Conservation (phyloP, 768 basidiomycete genomes). For the Holtermanniella nyarrowii region DNA sequence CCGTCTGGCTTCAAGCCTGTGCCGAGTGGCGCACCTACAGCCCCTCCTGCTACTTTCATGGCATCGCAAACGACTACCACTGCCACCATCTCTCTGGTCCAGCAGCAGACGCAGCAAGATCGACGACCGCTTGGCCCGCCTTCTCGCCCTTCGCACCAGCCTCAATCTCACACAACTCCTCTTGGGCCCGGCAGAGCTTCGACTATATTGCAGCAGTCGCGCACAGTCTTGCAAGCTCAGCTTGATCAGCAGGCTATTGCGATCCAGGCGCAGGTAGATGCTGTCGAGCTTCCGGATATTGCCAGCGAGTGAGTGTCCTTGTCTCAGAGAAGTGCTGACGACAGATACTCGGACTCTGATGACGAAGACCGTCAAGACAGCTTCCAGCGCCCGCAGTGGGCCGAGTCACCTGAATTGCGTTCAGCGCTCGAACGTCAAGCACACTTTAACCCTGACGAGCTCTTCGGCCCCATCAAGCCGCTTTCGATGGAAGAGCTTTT, state of each 20-base stretch:
- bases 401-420: conserved; percentile 75
- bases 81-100: conserved; percentile 23
- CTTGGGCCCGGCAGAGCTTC: conserved; percentile 5
- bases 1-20: conserved; percentile 24
- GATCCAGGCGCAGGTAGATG: conserved; percentile 31
- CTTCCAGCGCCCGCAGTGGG: conserved; percentile 63
- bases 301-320: conserved; percentile 57
- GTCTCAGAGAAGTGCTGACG: neutral
- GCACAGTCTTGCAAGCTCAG: conserved; percentile 23
- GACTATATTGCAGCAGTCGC: conserved; percentile 17
- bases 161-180: neutral
- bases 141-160: conserved; percentile 19
- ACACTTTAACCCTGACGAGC: conserved; percentile 61
- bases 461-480: conserved; percentile 81
- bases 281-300: conserved; percentile 80
- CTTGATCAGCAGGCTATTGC: conserved; percentile 23
- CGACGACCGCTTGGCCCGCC: conserved; percentile 28
- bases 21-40: neutral
- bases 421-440: conserved; percentile 71
- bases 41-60: neutral
- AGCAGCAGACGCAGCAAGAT: conserved; percentile 9
- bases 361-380: conserved; percentile 66
- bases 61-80: neutral
- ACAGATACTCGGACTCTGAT: conserved; percentile 74
- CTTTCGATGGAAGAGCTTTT: conserved; percentile 92